These are phyloP conservation scores for Paraphysoderma sedebokerense DNA, from an alignment of 371 early-diverging fungal genomes.

Conservation along the genomic window DNA sequence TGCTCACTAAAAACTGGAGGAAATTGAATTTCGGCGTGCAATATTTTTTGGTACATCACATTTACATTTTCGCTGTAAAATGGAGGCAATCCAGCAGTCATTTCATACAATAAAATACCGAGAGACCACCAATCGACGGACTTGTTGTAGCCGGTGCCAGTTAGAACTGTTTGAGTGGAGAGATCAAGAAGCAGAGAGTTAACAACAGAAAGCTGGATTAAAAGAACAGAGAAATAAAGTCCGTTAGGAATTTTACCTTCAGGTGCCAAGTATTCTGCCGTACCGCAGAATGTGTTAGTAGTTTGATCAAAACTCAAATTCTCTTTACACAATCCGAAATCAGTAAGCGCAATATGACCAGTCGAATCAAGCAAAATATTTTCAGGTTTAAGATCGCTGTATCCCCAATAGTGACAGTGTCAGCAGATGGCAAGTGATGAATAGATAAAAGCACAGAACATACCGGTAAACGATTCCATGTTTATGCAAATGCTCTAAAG, in stretches of 20 bases:
- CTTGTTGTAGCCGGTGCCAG: conserved; percentile 64
- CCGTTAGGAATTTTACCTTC: conserved; percentile 11
- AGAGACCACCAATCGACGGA: conserved; percentile 90
- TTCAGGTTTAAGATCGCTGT: conserved; percentile 68
- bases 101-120: conserved; percentile 59
- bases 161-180: conserved; percentile 51
- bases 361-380: conserved; percentile 52
- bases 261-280: conserved; percentile 76
- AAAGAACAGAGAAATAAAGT: background rate
- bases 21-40: conserved; percentile 50
- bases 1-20: conserved; percentile 49
- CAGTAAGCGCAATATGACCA: conserved; percentile 77
- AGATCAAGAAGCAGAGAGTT: conserved; percentile 13
- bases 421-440: too few species aligned
- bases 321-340: conserved; percentile 85
- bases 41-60: conserved; percentile 54
- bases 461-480: conserved; percentile 69
- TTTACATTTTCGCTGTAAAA: conserved; percentile 59
- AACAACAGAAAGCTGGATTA: background rate
- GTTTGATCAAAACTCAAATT: conserved; percentile 35
- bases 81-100: conserved; percentile 32
- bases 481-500: conserved; percentile 73
- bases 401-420: too few species aligned
- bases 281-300: conserved; percentile 84
- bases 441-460: too few species aligned